Evolutionary conservation across 805 yeast genomes (phyloP), one percentile per base, ranked within the genome.

Genomic region (Teunomyces gatunensis): DNA sequence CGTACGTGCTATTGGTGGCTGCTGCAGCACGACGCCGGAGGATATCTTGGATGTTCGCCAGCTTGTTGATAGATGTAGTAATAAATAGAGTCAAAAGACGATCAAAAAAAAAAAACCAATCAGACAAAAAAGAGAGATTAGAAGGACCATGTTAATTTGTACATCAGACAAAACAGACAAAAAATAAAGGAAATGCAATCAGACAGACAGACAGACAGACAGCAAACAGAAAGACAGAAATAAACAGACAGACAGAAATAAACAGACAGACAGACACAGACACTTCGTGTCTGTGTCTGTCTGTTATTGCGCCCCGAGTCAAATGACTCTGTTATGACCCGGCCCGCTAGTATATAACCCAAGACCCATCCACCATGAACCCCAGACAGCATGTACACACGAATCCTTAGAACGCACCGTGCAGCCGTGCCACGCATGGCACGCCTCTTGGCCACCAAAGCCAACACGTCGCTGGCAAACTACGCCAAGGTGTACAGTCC

Each of bases 21-120:
- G 92, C 63, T 87, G 92, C 52, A 73, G 89, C 54, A 84, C 89
- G 1, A 74, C 80, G 0, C 89, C 90, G 0, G 54, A 59, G 1
- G 81, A 76, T 25, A 73, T 73, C 41, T 47, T 27, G 20, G 44
- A 45, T 7, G 51, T 51, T 6, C 40, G 47, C 32, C 46, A 42
- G 7, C 43, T 46, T 18, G 13, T 46, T 11, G 50, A 45, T 21
- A 6, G 7, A 32, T 32, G 27, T 25, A 25, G 27, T 25, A 25
- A 25, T 25, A 25, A 25, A 25, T 25, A 32, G 17, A 32, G 15
- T 13, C 17, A 32, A 32, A 30, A 30, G 33, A 30, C 33, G 12
- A 30, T n/a, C n/a, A 30, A 30, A 18, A 18, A 18, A 18, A 18
- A 18, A 18, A 18, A 4, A 18, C 1, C 20, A 4, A 18, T 18